Evolutionary conservation across 495 filamentous ascomycete genomes (phyloP).

Genomic region (Lepidopterella palustris): DNA sequence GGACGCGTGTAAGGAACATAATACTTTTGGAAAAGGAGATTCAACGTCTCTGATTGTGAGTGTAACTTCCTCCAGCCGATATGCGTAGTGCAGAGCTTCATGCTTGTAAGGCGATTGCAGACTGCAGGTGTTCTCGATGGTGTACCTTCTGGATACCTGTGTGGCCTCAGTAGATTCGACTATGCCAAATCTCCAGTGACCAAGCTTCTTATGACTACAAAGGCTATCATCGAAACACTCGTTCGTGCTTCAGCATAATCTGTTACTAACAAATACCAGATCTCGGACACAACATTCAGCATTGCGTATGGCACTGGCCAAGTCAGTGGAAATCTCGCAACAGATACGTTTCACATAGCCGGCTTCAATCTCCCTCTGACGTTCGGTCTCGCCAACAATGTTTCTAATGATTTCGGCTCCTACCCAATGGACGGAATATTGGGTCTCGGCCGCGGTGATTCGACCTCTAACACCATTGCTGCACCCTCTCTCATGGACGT

Average conservation of each 20-base stretch:
- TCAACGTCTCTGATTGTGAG: conserved; percentile 40
- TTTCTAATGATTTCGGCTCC: conserved; percentile 59
- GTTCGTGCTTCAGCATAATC: not conserved
- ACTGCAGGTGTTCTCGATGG: no score
- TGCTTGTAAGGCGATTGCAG: no score
- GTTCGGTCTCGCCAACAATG: conserved; percentile 63
- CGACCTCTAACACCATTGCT: conserved; percentile 34
- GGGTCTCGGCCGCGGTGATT: conserved; percentile 56
- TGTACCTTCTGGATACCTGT: no score
- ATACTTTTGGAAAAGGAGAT: conserved; percentile 54
- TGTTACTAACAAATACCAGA: conserved; percentile 20
- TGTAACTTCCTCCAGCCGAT: not conserved
- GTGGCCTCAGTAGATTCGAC: no score
- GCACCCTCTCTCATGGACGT: conserved; percentile 58
- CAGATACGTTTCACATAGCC: conserved; percentile 59
- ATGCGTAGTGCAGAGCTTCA: no score
- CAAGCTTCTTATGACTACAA: no score
- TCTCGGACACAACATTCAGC: conserved; percentile 44
- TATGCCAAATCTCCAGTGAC: no score
- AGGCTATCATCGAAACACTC: conserved; percentile 35
- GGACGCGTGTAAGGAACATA: conserved; percentile 56
- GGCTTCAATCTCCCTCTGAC: conserved; percentile 52
- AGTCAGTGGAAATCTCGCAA: conserved; percentile 55
- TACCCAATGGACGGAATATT: conserved; percentile 88
- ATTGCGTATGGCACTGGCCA: conserved; percentile 68